Evolutionary conservation across 495 filamentous ascomycete species (phyloP).

Genomic region (Penicillium cinerascens): DNA sequence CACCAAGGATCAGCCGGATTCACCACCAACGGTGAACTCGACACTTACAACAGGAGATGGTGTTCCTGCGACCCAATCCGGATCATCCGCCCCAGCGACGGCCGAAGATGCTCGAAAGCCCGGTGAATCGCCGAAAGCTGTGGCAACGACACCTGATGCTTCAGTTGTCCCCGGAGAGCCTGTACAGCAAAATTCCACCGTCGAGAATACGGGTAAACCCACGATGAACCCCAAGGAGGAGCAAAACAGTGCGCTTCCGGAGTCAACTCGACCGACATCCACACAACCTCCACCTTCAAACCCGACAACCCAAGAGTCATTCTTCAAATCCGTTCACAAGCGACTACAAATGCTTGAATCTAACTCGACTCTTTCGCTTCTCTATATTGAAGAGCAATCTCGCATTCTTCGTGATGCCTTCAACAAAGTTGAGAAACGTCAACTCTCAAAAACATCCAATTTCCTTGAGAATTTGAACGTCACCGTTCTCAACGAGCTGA

Average conservation of each 20-base stretch:
- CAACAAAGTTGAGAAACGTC: conserved; percentile 81
- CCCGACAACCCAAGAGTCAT: conserved; percentile 90
- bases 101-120: conserved; percentile 20
- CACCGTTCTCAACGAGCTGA: conserved; percentile 82
- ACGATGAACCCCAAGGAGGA: conserved; percentile 30
- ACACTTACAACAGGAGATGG: conserved; percentile 4
- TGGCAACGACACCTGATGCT: conserved; percentile 18
- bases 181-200: conserved; percentile 20
- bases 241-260: conserved; percentile 20
- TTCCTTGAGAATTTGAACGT: conserved; percentile 82
- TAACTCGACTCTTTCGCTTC: conserved; percentile 86
- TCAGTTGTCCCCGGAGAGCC: conserved; percentile 19
- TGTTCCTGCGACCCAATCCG: conserved; percentile 6
- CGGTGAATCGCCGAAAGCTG: conserved; percentile 14
- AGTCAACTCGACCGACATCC: conserved; percentile 48
- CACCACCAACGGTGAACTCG: conserved; percentile 6
- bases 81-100: conserved; percentile 7
- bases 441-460: conserved; percentile 73
- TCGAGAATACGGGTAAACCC: conserved; percentile 23
- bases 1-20: conserved; percentile 4
- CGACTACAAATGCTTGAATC: conserved; percentile 85
- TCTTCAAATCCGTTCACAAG: conserved; percentile 95
- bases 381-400: conserved; percentile 97
- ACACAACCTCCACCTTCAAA: conserved; percentile 57
- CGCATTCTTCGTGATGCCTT: conserved; percentile 88